These are phyloP conservation scores for Aspergillus quadricinctus DNA, from an alignment of 2,329 filamentous ascomycete genomes.

Conservation along the genomic window DNA sequence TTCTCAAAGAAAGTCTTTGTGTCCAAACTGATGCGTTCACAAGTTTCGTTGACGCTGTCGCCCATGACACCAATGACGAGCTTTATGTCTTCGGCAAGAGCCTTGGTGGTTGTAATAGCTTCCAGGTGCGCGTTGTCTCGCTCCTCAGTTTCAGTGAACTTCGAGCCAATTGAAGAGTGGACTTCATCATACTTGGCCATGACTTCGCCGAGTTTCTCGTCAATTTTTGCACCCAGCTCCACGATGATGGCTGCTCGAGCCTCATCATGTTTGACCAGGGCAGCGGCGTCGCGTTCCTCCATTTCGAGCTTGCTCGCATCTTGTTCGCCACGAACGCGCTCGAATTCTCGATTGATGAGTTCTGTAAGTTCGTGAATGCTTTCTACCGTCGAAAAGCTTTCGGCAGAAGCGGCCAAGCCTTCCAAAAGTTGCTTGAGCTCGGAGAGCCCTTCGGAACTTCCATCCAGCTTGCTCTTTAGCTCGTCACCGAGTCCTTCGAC, in stretches of 20 bases:
- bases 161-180: conserved; percentile 68
- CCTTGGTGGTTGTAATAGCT: conserved; percentile 69
- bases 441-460: conserved; percentile 64
- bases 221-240: conserved; percentile 54
- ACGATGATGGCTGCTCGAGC: conserved; percentile 51
- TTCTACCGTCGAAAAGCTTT: conserved; percentile 46
- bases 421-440: conserved; percentile 59
- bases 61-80: conserved; percentile 81
- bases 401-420: conserved; percentile 59
- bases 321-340: conserved; percentile 75
- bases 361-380: conserved; percentile 69
- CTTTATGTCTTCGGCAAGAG: conserved; percentile 81
- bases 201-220: conserved; percentile 77
- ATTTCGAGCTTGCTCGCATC: conserved; percentile 77
- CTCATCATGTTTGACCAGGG: conserved; percentile 58
- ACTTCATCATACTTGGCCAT: conserved; percentile 86
- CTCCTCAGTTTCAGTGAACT: conserved; percentile 67
- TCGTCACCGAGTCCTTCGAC: conserved; percentile 75
- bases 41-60: conserved; percentile 71
- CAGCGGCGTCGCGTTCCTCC: conserved; percentile 54
- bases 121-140: conserved; percentile 69
- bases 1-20: conserved; percentile 80
- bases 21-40: conserved; percentile 82
- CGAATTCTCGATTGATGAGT: conserved; percentile 78
- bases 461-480: conserved; percentile 70